phyloP scores from a whole-genome alignment of 768 basidiomycete species.

The Psilocybe azurescens region DNA sequence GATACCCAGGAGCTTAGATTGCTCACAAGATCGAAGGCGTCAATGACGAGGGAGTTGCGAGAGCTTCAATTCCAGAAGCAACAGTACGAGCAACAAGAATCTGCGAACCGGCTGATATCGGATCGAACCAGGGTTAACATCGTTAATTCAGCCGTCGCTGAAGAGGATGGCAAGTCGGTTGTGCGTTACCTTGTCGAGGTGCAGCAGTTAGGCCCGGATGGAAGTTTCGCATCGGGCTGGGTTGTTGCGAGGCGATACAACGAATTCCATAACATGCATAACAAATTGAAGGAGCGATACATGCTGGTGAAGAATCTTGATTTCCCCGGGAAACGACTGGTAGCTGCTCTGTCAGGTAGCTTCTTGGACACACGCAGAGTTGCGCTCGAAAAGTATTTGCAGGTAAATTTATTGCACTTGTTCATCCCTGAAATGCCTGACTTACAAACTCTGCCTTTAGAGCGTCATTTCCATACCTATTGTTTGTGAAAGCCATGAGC shows the following conservation, averaged over 20 bases:
- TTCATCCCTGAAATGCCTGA: not conserved
- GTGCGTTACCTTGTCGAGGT: slow-evolving; percentile 93
- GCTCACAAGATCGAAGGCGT: slow-evolving; percentile 80
- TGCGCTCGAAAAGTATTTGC: slow-evolving; percentile 89
- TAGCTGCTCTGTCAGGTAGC: slow-evolving; percentile 83
- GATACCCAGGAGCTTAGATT: slow-evolving; percentile 86
- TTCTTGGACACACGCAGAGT: slow-evolving; percentile 84
- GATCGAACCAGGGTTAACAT: slow-evolving; percentile 87
- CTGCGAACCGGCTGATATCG: slow-evolving; percentile 85
- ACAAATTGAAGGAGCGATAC: slow-evolving; percentile 80
- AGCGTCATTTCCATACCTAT: slow-evolving; percentile 72
- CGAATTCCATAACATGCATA: slow-evolving; percentile 92
- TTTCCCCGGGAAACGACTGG: slow-evolving; percentile 93
- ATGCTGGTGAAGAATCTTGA: slow-evolving; percentile 72
- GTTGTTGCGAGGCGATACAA: slow-evolving; percentile 93
- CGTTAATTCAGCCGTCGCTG: slow-evolving; percentile 79
- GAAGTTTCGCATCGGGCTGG: slow-evolving; percentile 86
- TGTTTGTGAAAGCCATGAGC: slow-evolving; percentile 82
- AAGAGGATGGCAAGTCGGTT: slow-evolving; percentile 88
- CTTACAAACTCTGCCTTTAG: slow-evolving; percentile 40
- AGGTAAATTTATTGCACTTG: slow-evolving; percentile 53
- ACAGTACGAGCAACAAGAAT: slow-evolving; percentile 94
- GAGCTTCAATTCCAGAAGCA: slow-evolving; percentile 88
- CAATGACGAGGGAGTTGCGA: slow-evolving; percentile 82
- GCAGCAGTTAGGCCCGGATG: slow-evolving; percentile 84